Evolutionary conservation across 1,139 yeast genomes (phyloP), one percentile per base, ranked within the genome.

Genomic region (Diutina sp.): DNA sequence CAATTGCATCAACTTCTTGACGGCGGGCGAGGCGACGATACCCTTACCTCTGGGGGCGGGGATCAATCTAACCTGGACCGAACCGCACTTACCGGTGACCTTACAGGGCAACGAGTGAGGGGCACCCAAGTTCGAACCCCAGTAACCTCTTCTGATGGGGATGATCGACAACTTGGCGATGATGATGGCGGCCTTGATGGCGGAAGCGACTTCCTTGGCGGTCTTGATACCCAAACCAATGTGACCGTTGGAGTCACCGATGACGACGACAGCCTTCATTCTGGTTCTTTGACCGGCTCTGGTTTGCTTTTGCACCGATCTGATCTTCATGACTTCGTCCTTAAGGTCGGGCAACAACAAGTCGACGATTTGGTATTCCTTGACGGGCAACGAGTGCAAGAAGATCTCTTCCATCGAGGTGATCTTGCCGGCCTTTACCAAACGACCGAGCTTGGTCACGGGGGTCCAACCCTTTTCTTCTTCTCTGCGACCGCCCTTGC

Each of bases 31-130:
- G 74, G 99, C 99, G 70, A 93, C 97, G 74, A 93, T 90, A 87
- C 98, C 98, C 77, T 96, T 90, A 91, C 99, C 99, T 86, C 99
- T 95, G 85, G 99, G 99, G 68, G 99, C 99, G 78, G 99, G 99
- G 74, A 93, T 91, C 76, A 93, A 87, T 88, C 98, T 91, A 68
- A 90, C 96, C 64, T 86, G 77, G 73, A 93, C 98, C 78, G 98
- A 91, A 85, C 98, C 98, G 84, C 97, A 91, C 90, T 90, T 91
- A 84, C 98, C 98, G 67, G 98, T 87, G 74, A 91, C 90, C 90
- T 93, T 93, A 82, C 87, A 81, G 73, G 97, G 95, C 76, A 93
- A 87, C 67, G 99, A 89, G 88, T 93, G 99, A 74, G 99, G 99
- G 79, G 89, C 87, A 86, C 99, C 99, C 79, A 93, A 89, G 85